phyloP scores from a whole-genome alignment of 352 stramenopile genomes.

The Globisporangium cederbergense region DNA sequence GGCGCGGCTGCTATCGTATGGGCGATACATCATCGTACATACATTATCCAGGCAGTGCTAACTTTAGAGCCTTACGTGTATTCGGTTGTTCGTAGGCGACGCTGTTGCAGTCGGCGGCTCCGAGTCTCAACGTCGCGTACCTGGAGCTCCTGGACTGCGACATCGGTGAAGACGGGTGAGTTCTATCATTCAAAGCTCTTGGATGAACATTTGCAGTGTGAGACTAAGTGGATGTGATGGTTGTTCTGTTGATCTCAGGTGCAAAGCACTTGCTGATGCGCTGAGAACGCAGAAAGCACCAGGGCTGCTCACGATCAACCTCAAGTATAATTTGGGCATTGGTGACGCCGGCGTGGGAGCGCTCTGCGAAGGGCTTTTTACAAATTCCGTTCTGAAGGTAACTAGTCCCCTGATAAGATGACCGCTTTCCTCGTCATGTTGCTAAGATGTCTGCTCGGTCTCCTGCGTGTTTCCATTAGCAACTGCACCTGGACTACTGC shows the following conservation, averaged over 20 bases:
- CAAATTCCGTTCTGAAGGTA: constrained; percentile 66
- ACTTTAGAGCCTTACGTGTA: background rate
- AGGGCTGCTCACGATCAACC: constrained; percentile 67
- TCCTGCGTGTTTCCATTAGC: constrained; percentile 22
- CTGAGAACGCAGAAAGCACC: constrained; percentile 48
- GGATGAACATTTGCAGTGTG: no score
- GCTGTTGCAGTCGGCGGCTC: constrained; percentile 35
- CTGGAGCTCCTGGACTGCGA: constrained; percentile 74
- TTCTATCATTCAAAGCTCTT: no score
- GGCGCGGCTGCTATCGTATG: constrained; percentile 50
- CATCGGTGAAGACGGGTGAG: constrained; percentile 54
- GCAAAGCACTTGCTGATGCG: constrained; percentile 45
- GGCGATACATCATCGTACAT: no score
- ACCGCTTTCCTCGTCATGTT: no score
- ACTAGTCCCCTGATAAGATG: background rate
- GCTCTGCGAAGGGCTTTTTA: constrained; percentile 69
- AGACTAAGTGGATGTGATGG: background rate
- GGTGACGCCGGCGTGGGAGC: constrained; percentile 45
- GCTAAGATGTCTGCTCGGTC: no score
- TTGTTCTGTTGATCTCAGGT: constrained; percentile 22
- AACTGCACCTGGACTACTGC: constrained; percentile 81
- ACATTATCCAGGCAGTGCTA: no score
- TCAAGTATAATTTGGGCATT: constrained; percentile 70
- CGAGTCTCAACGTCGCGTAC: constrained; percentile 68
- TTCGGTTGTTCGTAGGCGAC: constrained; percentile 26